Conservation (phyloP, 192 early-diverging fungal genomes). For the Podila minutissima region DNA sequence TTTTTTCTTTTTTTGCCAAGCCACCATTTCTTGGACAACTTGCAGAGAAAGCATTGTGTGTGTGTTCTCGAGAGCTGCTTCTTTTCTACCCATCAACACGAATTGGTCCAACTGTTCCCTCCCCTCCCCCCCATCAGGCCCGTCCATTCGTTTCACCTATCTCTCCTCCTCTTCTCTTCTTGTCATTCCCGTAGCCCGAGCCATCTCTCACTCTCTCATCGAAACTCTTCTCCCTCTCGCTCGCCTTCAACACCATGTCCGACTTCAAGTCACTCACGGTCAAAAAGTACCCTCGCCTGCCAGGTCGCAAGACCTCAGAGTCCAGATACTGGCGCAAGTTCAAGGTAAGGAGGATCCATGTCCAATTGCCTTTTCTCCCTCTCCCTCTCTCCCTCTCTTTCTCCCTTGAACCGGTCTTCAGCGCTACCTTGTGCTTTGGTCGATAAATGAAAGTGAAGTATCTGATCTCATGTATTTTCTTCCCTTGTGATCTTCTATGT, state of each 20-base stretch:
- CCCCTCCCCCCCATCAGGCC: neutral
- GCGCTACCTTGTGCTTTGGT: neutral
- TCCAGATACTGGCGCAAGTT: slow-evolving; percentile 82
- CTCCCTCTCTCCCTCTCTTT: neutral
- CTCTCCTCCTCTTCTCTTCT: neutral
- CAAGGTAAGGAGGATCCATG: slow-evolving; percentile 58
- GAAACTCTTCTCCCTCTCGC: neutral
- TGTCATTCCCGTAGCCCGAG: neutral
- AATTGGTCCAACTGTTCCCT: neutral
- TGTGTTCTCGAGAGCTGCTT: neutral
- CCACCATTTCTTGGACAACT: neutral
- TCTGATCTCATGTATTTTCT: neutral
- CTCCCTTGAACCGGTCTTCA: neutral
- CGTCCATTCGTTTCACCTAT: neutral
- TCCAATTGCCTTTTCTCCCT: neutral
- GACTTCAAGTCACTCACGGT: slow-evolving; percentile 69
- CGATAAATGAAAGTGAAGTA: neutral
- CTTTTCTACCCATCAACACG: neutral
- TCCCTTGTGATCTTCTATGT: neutral
- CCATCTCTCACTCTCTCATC: neutral
- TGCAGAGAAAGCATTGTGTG: slow-evolving; percentile 19
- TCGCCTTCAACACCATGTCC: slow-evolving; percentile 16
- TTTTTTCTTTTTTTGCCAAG: slow-evolving; percentile 14
- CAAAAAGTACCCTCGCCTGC: slow-evolving; percentile 64
- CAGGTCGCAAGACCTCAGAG: slow-evolving; percentile 67